phyloP scores from a whole-genome alignment of 768 basidiomycete species.

The Leccinum subtestaceum region DNA sequence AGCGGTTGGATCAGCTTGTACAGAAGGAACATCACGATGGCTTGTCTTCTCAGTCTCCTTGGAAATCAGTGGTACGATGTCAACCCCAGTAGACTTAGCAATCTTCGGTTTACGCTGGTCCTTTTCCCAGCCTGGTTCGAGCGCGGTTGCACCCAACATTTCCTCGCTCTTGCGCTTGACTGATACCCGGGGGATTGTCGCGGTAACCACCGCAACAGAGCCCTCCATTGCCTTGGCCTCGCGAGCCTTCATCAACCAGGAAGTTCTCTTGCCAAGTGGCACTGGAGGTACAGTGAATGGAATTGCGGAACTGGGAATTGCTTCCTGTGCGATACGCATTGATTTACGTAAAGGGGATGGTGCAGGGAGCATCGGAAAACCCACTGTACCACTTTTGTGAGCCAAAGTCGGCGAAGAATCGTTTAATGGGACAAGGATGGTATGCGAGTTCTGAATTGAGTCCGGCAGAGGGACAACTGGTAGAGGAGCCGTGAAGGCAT shows the following conservation, averaged over 20 bases:
- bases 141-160: constrained; percentile 26
- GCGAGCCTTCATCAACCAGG: constrained; percentile 77
- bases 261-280: constrained; percentile 62
- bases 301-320: constrained; percentile 32
- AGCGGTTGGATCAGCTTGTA: constrained; percentile 1
- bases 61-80: constrained; percentile 26
- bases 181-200: constrained; percentile 13
- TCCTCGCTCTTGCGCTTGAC: constrained; percentile 70
- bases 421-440: constrained; percentile 36
- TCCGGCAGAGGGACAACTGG: constrained; percentile 15
- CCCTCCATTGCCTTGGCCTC: constrained; percentile 67
- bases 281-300: constrained; percentile 39
- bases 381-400: constrained; percentile 41
- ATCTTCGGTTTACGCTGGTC: constrained; percentile 49
- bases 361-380: constrained; percentile 64
- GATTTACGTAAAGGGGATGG: constrained; percentile 72
- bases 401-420: constrained; percentile 30
- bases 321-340: constrained; percentile 48
- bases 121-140: constrained; percentile 29
- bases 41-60: constrained; percentile 8
- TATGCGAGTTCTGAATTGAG: constrained; percentile 6
- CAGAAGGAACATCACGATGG: constrained; percentile 3
- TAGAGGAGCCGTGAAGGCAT: constrained; percentile 26
- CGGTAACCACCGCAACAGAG: constrained; percentile 1
- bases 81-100: constrained; percentile 42